phyloP scores from a whole-genome alignment of 352 stramenopile species.

The Halophytophthora polymorphica region DNA sequence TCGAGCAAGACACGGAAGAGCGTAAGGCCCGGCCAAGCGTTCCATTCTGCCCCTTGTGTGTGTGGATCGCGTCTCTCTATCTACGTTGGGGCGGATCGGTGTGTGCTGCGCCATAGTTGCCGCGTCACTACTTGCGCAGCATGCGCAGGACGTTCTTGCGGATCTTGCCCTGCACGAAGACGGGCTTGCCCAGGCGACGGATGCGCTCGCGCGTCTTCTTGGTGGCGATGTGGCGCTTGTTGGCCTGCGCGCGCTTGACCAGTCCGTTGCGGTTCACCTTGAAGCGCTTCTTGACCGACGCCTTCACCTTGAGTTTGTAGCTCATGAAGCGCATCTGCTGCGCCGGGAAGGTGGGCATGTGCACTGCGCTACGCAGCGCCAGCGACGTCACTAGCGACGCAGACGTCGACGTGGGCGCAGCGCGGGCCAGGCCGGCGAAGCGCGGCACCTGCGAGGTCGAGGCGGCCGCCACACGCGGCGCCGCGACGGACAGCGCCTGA shows the following conservation, averaged over 20 bases:
- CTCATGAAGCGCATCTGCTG: slow-evolving; percentile 61
- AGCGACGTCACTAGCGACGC: slow-evolving; percentile 15
- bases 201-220: slow-evolving; percentile 85
- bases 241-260: slow-evolving; percentile 74
- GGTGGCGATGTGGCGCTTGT: slow-evolving; percentile 83
- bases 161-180: slow-evolving; percentile 71
- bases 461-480: slow-evolving; percentile 15
- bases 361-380: slow-evolving; percentile 19
- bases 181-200: slow-evolving; percentile 64
- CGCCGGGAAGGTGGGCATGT: slow-evolving; percentile 25
- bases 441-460: slow-evolving; percentile 18
- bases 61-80: slow-evolving; percentile 2
- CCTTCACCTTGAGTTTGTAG: slow-evolving; percentile 85
- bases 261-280: slow-evolving; percentile 77
- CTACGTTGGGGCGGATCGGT: too few species aligned
- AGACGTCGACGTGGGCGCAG: slow-evolving; percentile 4
- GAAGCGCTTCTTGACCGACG: slow-evolving; percentile 83
- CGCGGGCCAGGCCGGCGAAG: slow-evolving; percentile 16
- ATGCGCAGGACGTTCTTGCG: slow-evolving; percentile 82
- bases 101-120: too few species aligned
- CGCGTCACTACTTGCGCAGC: slow-evolving; percentile 48
- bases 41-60: background rate
- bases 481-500: slow-evolving; percentile 39
- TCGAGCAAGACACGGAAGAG: too few species aligned
- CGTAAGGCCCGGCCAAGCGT: background rate